Conservation (phyloP, 176 grass and related monocot genomes). For the Pontederia crassipes region DNA sequence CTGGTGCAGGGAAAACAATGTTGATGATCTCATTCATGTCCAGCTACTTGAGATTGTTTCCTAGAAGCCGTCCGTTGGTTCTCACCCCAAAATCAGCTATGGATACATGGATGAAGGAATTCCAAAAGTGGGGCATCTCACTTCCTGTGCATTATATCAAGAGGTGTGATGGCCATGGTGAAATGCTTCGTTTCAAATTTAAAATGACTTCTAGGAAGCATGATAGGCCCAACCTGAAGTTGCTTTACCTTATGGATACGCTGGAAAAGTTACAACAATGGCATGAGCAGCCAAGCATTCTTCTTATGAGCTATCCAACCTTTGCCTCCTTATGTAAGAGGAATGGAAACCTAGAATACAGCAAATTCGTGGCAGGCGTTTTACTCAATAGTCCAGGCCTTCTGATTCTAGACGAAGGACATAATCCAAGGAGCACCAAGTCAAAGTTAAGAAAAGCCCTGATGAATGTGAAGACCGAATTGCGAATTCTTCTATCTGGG, state of each 20-base stretch:
- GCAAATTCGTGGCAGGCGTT: constrained; percentile 19
- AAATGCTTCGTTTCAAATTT: constrained; percentile 13
- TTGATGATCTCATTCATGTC: constrained; percentile 68
- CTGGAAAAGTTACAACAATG: constrained; percentile 54
- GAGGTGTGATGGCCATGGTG: constrained; percentile 30
- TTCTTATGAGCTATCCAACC: constrained; percentile 62
- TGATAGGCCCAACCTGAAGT: background rate
- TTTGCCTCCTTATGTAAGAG: constrained; percentile 29
- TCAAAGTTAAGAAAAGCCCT: constrained; percentile 51
- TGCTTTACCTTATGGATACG: too few relatives aligned
- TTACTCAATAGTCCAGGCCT: constrained; percentile 50
- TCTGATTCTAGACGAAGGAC: constrained; percentile 76
- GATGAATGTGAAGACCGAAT: constrained; percentile 34
- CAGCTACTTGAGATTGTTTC: constrained; percentile 60
- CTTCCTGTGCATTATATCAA: constrained; percentile 71
- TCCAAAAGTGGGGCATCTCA: constrained; percentile 58
- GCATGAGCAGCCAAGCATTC: constrained; percentile 46
- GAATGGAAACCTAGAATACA: constrained; percentile 38
- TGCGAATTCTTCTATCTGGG: constrained; percentile 61
- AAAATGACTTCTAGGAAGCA: constrained; percentile 16
- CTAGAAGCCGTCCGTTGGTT: constrained; percentile 46
- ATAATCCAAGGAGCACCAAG: constrained; percentile 57
- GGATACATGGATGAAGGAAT: constrained; percentile 60
- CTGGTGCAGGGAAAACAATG: constrained; percentile 79
- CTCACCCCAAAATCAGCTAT: constrained; percentile 58